Evolutionary conservation across 108 stramenopile species (phyloP), one percentile per base, ranked within the genome.

Genomic region (Stephanodiscus triporus): DNA sequence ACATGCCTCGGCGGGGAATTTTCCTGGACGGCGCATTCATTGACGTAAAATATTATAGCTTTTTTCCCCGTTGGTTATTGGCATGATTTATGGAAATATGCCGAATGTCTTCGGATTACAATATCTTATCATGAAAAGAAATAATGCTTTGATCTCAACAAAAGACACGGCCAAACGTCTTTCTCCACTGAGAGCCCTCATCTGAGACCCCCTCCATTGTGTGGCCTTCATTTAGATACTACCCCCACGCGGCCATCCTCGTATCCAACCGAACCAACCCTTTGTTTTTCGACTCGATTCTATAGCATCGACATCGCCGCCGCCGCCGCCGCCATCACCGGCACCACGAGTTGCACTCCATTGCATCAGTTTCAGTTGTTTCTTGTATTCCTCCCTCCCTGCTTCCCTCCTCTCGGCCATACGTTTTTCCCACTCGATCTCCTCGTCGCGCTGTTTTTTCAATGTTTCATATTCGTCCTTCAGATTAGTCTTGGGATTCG

Each of bases 401-500:
- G 75, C 62, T 47, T 67, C 72, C 20, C 63, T 66, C 58, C 66
- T 75, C 40, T 48, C 61, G 29, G 58, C 59, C 71, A 63, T 72
- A n/a, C 37, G 47, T 47, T 68, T 60, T 50, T 84, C 76, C 66
- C 89, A 87, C 62, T 87, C 85, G 7, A 77, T 60, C 63, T 87
- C 75, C 51, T 82, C 54, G 57, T 88, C 80, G 53, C 86, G 71
- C 38, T 88, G 75, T 36, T 85, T 82, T 23, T 67, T 60, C 43
- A 88, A 64, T 49, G 85, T 65, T 59, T 89, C 81, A 66, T 90
- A 89, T 66, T 94, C 85, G 48, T 92, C 83, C 54, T 78, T 88
- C 50, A 94, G 61, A 64, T 90, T 88, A 0, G 87, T 91, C 42
- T 89, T 91, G 6, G 91, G 91, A 88, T 92, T 92, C 26, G 88